phyloP scores from a whole-genome alignment of 176 grass and related monocot species.

The Thinopyrum elongatum region DNA sequence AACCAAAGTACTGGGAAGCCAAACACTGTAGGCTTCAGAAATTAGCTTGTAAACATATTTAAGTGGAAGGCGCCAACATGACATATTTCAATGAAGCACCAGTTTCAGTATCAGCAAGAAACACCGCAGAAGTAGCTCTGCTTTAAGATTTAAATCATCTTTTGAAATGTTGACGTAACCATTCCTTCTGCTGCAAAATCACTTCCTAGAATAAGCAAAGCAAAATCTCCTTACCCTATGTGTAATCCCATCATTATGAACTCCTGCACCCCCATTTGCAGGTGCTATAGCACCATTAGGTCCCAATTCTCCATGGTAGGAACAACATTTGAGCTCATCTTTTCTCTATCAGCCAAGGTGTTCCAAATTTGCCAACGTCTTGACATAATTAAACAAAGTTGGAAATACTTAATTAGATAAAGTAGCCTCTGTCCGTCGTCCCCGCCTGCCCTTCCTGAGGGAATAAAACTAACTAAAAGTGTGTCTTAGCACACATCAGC shows the following conservation, averaged over 20 bases:
- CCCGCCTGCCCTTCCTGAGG: neutral
- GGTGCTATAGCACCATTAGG: conserved; percentile 10
- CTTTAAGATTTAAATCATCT: neutral
- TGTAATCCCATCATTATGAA: conserved; percentile 24
- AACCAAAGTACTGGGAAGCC: conserved; percentile 47
- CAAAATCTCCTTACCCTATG: conserved; percentile 40
- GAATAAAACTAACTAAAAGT: too few species aligned
- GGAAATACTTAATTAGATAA: too few species aligned
- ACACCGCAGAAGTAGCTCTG: neutral
- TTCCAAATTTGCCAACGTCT: neutral
- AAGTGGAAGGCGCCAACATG: conserved; percentile 37
- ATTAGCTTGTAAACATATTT: conserved; percentile 44
- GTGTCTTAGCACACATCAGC: neutral
- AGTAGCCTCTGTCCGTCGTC: too few species aligned
- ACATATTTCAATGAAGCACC: conserved; percentile 31
- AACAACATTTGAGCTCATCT: too few species aligned
- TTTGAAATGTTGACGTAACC: conserved; percentile 28
- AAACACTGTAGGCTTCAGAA: conserved; percentile 45
- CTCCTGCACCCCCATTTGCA: conserved; percentile 14
- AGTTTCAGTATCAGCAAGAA: conserved; percentile 32
- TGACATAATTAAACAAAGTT: too few species aligned
- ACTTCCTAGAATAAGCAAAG: conserved; percentile 80
- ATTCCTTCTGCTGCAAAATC: conserved; percentile 54
- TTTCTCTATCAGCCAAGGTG: too few species aligned
- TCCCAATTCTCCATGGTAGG: neutral